Base-by-base conservation (phyloP, 1,284 basidiomycete species). In the Neotropicomus parvogracilis region DNA sequence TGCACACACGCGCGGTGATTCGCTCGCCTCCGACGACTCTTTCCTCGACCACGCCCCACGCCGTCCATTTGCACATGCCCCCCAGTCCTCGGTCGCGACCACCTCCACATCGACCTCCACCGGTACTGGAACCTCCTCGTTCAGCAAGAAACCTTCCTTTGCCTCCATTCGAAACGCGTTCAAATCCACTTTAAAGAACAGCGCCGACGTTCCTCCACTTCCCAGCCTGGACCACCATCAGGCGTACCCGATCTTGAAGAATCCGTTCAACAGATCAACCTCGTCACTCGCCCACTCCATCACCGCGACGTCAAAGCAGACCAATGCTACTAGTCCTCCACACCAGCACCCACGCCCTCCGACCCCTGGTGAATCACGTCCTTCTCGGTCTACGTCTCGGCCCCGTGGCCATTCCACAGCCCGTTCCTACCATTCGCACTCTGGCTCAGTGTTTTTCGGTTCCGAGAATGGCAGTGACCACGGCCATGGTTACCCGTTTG, bases 91-190 rank as follows among this genome's bases (percentile, higher is more conserved):
- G 4, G 73, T 87, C 44, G 75, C 79, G 19, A 79, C 77, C 3
- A 73, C 73, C 3, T 62, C 60, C 19, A 66, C 63, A 0, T 49
- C 57, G 3, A 45, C 35, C 2, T 65, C 68, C 11, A 51, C 55
- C 27, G 49, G 47, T 12, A 56, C 63, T 3, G 58, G 65, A 20
- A 61, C 68, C 26, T 70, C 78, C 7, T 75, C 81, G 2, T 83
- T 88, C 59, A 74, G 82, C 40, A 91, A 91, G 72, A 92, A 92
- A 55, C 70, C 88, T 1, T 91, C 88, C 0, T 89, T 93, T 55
- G 89, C 91, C 1, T 92, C 88, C 8, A 80, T 95, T 48, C 83
- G 89, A 44, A 92, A 92, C 64, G 89, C 90, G 4, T 93, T 95
- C 78, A 93, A 91, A 68, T 73, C 60, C n/a, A 75, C 78, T 50